phyloP scores from a whole-genome alignment of 2,329 filamentous ascomycete species.

The Ophiocordyceps robertsii region DNA sequence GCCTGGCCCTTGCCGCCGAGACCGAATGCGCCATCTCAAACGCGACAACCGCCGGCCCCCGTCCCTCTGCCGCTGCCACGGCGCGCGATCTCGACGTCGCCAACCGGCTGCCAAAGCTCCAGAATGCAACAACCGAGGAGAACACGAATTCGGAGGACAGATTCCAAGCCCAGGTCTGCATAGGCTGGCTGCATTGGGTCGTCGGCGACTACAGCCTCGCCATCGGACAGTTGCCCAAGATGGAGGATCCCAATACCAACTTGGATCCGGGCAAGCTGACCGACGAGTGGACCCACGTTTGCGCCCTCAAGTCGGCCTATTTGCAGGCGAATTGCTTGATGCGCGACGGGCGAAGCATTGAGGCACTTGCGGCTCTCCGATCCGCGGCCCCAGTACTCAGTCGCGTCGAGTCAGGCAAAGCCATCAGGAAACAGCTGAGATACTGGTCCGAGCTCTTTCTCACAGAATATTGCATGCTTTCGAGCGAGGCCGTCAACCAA shows the following conservation, averaged over 20 bases:
- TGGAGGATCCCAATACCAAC: slow-evolving; percentile 40
- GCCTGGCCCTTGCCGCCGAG: slow-evolving; percentile 56
- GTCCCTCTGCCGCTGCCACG: slow-evolving; percentile 27
- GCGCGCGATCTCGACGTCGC: slow-evolving; percentile 31
- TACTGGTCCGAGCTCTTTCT: slow-evolving; percentile 71
- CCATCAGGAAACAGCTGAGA: slow-evolving; percentile 49
- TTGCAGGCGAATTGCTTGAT: slow-evolving; percentile 55
- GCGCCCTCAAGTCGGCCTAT: slow-evolving; percentile 65
- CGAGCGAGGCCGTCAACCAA: slow-evolving; percentile 42
- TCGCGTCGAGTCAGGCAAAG: slow-evolving; percentile 33
- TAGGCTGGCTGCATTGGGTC: slow-evolving; percentile 77
- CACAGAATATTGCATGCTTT: slow-evolving; percentile 60
- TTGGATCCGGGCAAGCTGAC: slow-evolving; percentile 39
- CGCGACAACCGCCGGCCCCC: slow-evolving; percentile 25
- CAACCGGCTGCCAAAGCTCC: slow-evolving; percentile 34
- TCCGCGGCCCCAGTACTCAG: slow-evolving; percentile 51
- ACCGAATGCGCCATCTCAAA: slow-evolving; percentile 53
- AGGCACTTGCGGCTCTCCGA: slow-evolving; percentile 54
- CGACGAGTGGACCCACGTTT: slow-evolving; percentile 70
- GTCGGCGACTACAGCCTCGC: slow-evolving; percentile 55
- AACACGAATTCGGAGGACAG: slow-evolving; percentile 38
- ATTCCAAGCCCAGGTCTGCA: slow-evolving; percentile 70
- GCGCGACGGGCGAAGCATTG: slow-evolving; percentile 31
- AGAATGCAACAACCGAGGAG: slow-evolving; percentile 45
- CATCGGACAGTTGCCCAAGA: slow-evolving; percentile 45